Conservation (phyloP, 345 rosid genomes). For the Aurinia saxatilis region DNA sequence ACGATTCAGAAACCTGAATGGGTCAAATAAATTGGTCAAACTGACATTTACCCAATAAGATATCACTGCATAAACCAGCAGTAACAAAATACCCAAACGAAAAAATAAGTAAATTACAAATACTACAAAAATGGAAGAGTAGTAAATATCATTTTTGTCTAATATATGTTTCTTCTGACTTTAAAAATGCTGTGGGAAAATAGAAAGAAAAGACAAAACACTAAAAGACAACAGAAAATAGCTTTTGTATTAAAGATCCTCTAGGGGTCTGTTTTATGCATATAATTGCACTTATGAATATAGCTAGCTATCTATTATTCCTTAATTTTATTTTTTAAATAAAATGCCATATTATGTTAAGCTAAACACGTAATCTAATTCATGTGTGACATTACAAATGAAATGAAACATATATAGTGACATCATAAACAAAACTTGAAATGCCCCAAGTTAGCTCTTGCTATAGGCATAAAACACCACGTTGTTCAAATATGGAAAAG, state of each 20-base stretch:
- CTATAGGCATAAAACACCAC: neutral
- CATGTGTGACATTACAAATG: too few relatives aligned
- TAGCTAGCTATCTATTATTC: slow-evolving; percentile 5
- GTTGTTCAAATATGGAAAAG: neutral
- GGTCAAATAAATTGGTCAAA: slow-evolving; percentile 21
- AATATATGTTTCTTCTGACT: slow-evolving; percentile 3
- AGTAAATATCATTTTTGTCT: too few relatives aligned
- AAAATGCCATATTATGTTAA: too few relatives aligned
- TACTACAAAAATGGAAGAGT: too few relatives aligned
- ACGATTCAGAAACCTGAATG: slow-evolving; percentile 5
- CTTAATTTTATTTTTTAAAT: neutral
- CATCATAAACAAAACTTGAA: neutral
- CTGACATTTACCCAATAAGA: slow-evolving; percentile 24
- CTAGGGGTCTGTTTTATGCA: neutral
- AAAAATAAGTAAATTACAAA: too few relatives aligned
- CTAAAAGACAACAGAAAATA: slow-evolving; percentile 12
- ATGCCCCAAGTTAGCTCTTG: neutral
- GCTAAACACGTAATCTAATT: too few relatives aligned
- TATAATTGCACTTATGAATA: slow-evolving; percentile 17
- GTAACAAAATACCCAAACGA: too few relatives aligned
- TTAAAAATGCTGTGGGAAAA: neutral
- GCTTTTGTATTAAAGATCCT: neutral
- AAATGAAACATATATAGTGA: too few relatives aligned
- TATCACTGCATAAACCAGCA: slow-evolving; percentile 21
- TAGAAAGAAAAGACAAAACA: slow-evolving; percentile 12